Conservation (phyloP, 352 stramenopile species). For the Aphanomyces invadans region DNA sequence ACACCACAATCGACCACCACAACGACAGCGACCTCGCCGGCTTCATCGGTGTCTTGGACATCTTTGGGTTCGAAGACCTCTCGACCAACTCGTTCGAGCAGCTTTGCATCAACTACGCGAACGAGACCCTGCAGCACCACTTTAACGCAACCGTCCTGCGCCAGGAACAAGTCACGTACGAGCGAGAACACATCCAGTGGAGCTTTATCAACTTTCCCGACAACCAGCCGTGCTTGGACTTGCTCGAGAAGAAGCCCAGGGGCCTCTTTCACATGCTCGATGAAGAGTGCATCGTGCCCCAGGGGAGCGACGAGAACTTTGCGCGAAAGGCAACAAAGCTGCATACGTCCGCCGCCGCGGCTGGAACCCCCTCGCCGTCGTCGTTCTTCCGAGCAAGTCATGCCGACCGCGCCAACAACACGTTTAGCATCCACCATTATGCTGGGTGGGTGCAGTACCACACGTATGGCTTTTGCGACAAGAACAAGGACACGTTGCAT, state of each 20-base stretch:
- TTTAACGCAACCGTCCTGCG: slow-evolving; percentile 87
- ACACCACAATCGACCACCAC: slow-evolving; percentile 66
- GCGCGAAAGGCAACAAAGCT: slow-evolving; percentile 71
- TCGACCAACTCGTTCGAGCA: slow-evolving; percentile 93
- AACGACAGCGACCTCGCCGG: slow-evolving; percentile 32
- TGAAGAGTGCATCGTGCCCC: slow-evolving; percentile 86
- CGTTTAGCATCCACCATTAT: slow-evolving; percentile 88
- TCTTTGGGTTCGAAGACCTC: slow-evolving; percentile 84
- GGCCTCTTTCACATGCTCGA: slow-evolving; percentile 80
- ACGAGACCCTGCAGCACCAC: slow-evolving; percentile 90
- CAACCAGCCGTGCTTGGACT: slow-evolving; percentile 84
- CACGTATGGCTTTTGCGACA: slow-evolving; percentile 92
- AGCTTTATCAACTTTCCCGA: slow-evolving; percentile 88
- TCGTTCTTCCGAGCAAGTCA: slow-evolving; percentile 65
- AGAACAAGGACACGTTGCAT: slow-evolving; percentile 92
- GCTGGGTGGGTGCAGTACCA: slow-evolving; percentile 90
- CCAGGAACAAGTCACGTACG: slow-evolving; percentile 83
- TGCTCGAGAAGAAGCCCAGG: slow-evolving; percentile 81
- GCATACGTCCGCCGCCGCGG: slow-evolving; percentile 41
- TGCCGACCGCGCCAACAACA: slow-evolving; percentile 67
- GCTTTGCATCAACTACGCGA: slow-evolving; percentile 91
- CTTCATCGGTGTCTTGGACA: slow-evolving; percentile 80
- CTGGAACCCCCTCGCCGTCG: background rate
- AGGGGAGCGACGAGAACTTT: slow-evolving; percentile 83
- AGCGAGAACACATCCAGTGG: slow-evolving; percentile 81